Conservation (phyloP, 306 rosid species). For the Citrullus colocynthis region DNA sequence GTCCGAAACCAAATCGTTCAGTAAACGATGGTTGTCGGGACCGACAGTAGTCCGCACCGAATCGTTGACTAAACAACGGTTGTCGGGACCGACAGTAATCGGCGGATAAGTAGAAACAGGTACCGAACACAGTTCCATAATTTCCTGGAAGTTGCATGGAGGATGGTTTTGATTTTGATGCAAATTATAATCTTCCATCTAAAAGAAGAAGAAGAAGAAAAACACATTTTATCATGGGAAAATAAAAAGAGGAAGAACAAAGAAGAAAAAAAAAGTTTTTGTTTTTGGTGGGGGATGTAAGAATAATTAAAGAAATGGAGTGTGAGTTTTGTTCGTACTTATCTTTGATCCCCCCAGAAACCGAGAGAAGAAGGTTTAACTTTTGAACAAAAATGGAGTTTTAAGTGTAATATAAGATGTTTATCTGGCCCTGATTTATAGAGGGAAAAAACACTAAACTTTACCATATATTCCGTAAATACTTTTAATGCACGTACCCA, state of each 20-base stretch:
- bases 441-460: neutral
- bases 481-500: constrained; percentile 1
- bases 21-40: neutral
- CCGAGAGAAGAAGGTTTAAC: neutral
- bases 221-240: neutral
- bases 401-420: neutral
- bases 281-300: neutral
- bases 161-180: neutral
- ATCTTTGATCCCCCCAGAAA: neutral
- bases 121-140: neutral
- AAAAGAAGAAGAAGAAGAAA: neutral
- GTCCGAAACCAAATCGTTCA: too few relatives aligned
- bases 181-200: neutral
- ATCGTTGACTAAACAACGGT: neutral
- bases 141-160: neutral
- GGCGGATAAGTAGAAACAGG: neutral
- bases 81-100: neutral
- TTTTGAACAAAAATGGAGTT: constrained; percentile 1
- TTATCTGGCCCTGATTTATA: neutral
- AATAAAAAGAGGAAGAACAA: neutral
- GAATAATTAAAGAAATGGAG: neutral
- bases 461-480: constrained; percentile 5
- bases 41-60: neutral
- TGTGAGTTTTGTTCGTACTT: neutral
- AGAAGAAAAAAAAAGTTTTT: neutral